phyloP scores from a whole-genome alignment of 1,139 yeast genomes.

The Waltiozyma sp. region DNA sequence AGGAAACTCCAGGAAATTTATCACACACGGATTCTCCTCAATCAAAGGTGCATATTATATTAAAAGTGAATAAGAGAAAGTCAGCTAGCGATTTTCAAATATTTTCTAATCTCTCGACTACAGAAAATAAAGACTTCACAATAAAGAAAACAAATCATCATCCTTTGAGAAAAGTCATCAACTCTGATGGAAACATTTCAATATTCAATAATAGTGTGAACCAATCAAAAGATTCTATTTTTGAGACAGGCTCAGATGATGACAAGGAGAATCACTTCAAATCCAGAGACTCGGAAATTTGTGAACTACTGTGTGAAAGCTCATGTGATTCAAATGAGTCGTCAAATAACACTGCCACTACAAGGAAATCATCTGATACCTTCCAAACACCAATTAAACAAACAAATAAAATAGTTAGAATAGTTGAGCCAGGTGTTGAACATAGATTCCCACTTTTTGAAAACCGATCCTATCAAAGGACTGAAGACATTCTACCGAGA shows the following conservation, averaged over 20 bases:
- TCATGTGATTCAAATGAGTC: not conserved
- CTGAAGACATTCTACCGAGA: not conserved
- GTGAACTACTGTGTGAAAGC: not conserved
- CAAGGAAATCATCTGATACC: too few relatives aligned
- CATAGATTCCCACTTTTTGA: not conserved
- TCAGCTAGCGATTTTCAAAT: not conserved
- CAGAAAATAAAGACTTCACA: not conserved
- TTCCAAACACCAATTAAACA: not conserved
- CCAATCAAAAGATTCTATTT: not conserved
- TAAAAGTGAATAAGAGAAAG: not conserved
- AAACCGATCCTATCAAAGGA: not conserved
- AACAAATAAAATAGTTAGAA: not conserved
- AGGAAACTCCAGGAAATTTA: not conserved
- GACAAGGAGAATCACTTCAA: not conserved
- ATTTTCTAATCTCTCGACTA: not conserved
- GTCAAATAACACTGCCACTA: too few relatives aligned
- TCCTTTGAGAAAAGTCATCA: not conserved
- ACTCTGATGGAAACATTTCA: not conserved
- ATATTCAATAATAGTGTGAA: not conserved
- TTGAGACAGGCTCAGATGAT: not conserved
- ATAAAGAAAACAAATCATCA: not conserved
- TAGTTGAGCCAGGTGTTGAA: not conserved
- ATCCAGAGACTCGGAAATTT: not conserved
- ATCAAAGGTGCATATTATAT: not conserved
- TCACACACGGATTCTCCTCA: not conserved